Conservation (phyloP, 148 eudicot species). For the Fagopyrum homotropicum region DNA sequence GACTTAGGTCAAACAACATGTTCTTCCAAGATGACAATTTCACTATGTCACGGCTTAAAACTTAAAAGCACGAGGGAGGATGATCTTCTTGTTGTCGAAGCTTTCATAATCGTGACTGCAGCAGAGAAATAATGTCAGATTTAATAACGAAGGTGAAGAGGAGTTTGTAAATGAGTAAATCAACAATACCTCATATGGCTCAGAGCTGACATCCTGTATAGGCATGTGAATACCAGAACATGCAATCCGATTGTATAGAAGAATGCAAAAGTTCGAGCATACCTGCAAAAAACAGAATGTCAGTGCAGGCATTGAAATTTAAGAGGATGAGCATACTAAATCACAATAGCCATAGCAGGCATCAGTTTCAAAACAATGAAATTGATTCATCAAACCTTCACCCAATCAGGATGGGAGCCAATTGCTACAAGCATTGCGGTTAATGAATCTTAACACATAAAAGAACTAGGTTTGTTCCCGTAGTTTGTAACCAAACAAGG, state of each 20-base stretch:
- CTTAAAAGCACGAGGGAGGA: constrained; percentile 31
- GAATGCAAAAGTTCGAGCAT: constrained; percentile 90
- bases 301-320: neutral
- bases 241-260: constrained; percentile 98
- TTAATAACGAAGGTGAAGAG: neutral
- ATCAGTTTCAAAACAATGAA: too few relatives aligned
- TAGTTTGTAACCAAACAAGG: too few relatives aligned
- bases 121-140: constrained; percentile 10
- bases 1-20: neutral
- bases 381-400: too few relatives aligned
- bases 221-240: constrained; percentile 86
- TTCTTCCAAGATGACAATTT: neutral
- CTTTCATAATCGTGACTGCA: constrained; percentile 74
- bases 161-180: constrained; percentile 1
- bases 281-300: constrained; percentile 38
- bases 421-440: too few relatives aligned
- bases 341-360: too few relatives aligned
- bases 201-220: constrained; percentile 92
- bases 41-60: neutral
- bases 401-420: too few relatives aligned
- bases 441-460: too few relatives aligned
- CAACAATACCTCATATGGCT: constrained; percentile 79
- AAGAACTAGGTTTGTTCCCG: too few relatives aligned
- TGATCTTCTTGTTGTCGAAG: constrained; percentile 31
- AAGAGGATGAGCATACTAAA: neutral